Percentiles rank a stretch among this genome's conserved stretches.
Conservation (phyloP, 225 moss, liverwort and hornwort genomes). For the Lunularia cruciata region DNA sequence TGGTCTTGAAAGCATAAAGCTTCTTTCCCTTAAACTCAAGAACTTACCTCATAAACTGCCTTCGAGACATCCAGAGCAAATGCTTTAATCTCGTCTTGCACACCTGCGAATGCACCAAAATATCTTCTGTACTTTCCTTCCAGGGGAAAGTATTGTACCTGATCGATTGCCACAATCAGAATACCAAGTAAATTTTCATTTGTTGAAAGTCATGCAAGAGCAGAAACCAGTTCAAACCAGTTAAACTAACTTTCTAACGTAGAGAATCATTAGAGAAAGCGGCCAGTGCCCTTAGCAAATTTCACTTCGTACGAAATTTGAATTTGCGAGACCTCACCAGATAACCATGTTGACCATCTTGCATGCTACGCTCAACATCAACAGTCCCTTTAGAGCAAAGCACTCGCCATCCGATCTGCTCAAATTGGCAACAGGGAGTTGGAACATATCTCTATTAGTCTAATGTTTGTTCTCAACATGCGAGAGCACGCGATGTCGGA, state of each 20-base stretch:
- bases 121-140: slow-evolving; percentile 53
- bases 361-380: slow-evolving; percentile 63
- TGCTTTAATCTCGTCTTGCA: slow-evolving; percentile 70
- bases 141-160: slow-evolving; percentile 62
- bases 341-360: slow-evolving; percentile 81
- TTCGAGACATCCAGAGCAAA: slow-evolving; percentile 65
- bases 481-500: too few species aligned
- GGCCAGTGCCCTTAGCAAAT: too few species aligned
- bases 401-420: slow-evolving; percentile 81
- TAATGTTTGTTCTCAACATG: too few species aligned
- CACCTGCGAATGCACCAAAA: slow-evolving; percentile 74
- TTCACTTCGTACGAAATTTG: too few species aligned
- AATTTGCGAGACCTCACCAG: slow-evolving; percentile 41
- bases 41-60: slow-evolving; percentile 63
- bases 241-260: too few species aligned
- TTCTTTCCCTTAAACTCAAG: not conserved
- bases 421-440: not conserved
- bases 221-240: too few species aligned
- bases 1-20: too few species aligned
- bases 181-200: too few species aligned
- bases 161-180: too few species aligned
- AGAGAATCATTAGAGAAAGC: too few species aligned
- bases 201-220: too few species aligned
- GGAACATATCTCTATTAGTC: too few species aligned
- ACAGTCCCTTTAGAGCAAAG: slow-evolving; percentile 89